These are phyloP conservation scores for Sordariomycetes sp. DNA, from an alignment of 2,329 filamentous ascomycete species.

Conservation along the genomic window DNA sequence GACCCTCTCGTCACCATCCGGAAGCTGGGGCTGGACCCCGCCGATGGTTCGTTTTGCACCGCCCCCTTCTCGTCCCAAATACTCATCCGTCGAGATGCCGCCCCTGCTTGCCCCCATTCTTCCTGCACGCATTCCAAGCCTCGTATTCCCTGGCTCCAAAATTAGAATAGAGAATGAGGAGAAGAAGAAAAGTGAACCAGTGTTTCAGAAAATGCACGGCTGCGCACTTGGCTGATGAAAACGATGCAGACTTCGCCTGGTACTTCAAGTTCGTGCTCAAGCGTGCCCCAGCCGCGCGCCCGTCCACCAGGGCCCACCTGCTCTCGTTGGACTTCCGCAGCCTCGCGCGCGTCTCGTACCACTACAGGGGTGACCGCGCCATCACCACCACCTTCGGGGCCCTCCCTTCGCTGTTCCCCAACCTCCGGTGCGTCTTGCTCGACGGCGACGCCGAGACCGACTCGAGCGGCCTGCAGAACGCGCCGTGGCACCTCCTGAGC, in stretches of 20 bases:
- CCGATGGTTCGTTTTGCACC: constrained; percentile 28
- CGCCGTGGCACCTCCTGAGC: constrained; percentile 1
- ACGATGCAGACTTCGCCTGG: constrained; percentile 36
- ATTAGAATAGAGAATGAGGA: background rate
- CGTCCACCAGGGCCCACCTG: constrained; percentile 29
- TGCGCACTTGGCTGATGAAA: background rate
- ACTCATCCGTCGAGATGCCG: background rate
- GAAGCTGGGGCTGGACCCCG: constrained; percentile 27
- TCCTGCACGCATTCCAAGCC: background rate
- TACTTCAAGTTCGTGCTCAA: constrained; percentile 32
- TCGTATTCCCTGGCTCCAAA: background rate
- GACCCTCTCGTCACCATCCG: constrained; percentile 31
- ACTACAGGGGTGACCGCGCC: constrained; percentile 26
- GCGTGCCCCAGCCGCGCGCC: constrained; percentile 18
- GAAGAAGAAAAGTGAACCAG: background rate
- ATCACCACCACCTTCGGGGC: constrained; percentile 27
- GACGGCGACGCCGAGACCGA: constrained; percentile 35
- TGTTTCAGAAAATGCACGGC: background rate
- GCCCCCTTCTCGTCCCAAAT: background rate
- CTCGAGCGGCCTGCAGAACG: constrained; percentile 15
- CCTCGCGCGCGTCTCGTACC: constrained; percentile 26
- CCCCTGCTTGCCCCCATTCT: background rate
- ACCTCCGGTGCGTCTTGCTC: constrained; percentile 33
- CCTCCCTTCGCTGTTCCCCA: constrained; percentile 28
- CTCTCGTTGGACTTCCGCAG: constrained; percentile 35